phyloP scores from a whole-genome alignment of 2,329 filamentous ascomycete genomes.

The Botryotinia convoluta region DNA sequence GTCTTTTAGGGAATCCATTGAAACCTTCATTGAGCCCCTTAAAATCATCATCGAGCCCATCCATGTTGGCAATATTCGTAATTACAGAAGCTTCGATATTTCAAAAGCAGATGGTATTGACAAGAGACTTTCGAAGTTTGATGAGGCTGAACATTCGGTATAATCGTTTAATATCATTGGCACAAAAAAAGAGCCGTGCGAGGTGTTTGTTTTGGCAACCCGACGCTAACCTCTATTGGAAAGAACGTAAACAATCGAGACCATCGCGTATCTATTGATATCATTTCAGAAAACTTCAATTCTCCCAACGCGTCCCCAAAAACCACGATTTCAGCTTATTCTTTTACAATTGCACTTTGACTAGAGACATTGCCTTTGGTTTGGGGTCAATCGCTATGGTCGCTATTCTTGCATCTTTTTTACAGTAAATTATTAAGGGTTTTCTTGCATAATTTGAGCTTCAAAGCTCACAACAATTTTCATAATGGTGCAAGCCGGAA shows the following conservation, averaged over 20 bases:
- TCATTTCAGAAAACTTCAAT: constrained; percentile 13
- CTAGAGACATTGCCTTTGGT: constrained; percentile 26
- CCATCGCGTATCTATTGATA: constrained; percentile 29
- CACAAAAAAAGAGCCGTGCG: background rate
- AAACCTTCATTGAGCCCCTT: constrained; percentile 67
- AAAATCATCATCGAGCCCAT: constrained; percentile 51
- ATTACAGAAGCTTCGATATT: background rate
- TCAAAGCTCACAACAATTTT: constrained; percentile 26
- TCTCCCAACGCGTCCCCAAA: background rate
- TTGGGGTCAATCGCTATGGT: constrained; percentile 36
- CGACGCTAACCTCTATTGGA: constrained; percentile 24
- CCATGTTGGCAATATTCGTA: constrained; percentile 33
- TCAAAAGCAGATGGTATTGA: background rate
- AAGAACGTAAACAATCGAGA: constrained; percentile 30
- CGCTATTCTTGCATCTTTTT: constrained; percentile 28
- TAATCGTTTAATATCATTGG: background rate
- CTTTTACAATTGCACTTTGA: constrained; percentile 14
- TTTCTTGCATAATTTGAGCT: constrained; percentile 28
- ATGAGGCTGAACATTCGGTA: constrained; percentile 1
- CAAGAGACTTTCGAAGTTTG: background rate
- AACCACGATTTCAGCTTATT: constrained; percentile 8
- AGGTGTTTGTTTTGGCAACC: background rate
- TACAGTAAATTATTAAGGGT: constrained; percentile 25
- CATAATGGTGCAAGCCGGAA: constrained; percentile 64
- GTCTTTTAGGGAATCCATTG: constrained; percentile 53